These are phyloP conservation scores for Phytophthora gonapodyides DNA, from an alignment of 352 stramenopile species.

Conservation along the genomic window DNA sequence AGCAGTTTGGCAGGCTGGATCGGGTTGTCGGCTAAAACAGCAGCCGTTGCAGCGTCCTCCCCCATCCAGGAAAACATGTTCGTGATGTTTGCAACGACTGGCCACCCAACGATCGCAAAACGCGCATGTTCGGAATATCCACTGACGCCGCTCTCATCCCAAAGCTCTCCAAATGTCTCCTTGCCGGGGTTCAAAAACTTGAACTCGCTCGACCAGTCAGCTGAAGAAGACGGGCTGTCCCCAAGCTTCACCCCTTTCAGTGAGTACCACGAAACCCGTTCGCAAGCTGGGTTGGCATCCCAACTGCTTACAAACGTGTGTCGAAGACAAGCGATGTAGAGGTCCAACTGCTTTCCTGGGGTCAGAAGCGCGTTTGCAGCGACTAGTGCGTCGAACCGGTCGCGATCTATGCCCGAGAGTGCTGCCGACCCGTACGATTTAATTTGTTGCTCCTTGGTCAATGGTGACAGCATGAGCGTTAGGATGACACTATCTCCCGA, in stretches of 20 bases:
- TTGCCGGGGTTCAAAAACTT: not conserved
- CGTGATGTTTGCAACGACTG: not conserved
- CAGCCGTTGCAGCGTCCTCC: not conserved
- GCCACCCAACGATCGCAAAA: constrained; percentile 1
- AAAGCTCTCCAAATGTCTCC: not conserved
- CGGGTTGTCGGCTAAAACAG: not conserved
- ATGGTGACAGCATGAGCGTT: no score
- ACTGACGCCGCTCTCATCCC: no score
- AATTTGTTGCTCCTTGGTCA: no score
- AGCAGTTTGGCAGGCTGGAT: not conserved
- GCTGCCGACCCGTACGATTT: no score
- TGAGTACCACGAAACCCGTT: not conserved
- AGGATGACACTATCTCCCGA: no score
- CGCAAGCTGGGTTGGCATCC: not conserved
- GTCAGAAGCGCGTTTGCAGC: no score
- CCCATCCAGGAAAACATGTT: not conserved
- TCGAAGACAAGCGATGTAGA: no score
- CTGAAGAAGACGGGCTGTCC: not conserved
- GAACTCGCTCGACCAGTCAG: not conserved
- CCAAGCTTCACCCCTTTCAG: not conserved
- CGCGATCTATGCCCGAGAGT: no score
- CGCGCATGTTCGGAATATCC: not conserved
- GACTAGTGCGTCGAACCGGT: no score
- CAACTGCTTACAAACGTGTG: no score
- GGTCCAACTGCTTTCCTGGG: no score